Conservation (phyloP, 2,329 filamentous ascomycete genomes). For the Phaeosphaeria sp. region DNA sequence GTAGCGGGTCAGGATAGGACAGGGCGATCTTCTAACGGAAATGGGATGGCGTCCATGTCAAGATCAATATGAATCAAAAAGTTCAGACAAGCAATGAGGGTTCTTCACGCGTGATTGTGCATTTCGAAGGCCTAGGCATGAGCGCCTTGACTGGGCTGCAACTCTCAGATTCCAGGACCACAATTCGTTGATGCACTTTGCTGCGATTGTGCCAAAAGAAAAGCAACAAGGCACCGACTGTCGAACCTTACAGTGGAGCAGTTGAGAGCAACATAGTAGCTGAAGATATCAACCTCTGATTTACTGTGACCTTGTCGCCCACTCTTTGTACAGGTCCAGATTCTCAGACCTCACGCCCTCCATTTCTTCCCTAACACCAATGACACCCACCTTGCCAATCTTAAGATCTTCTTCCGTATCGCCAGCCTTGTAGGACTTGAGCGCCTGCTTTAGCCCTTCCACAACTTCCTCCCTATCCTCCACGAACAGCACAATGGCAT, state of each 20-base stretch:
- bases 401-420: conserved; percentile 48
- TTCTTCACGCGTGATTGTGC: conserved; percentile 6
- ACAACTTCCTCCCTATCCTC: conserved; percentile 73
- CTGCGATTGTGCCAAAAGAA: neutral
- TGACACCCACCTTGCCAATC: conserved; percentile 69
- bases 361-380: conserved; percentile 75
- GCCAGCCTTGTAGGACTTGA: conserved; percentile 68
- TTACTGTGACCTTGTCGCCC: conserved; percentile 24
- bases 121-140: neutral
- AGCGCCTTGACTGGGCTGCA: neutral
- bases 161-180: neutral
- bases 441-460: conserved; percentile 63
- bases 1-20: conserved; percentile 38
- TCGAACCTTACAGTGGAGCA: neutral
- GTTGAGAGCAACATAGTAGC: neutral
- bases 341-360: conserved; percentile 63
- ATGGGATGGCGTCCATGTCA: conserved; percentile 50
- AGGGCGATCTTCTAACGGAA: conserved; percentile 48
- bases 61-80: conserved; percentile 51
- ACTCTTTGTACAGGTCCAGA: conserved; percentile 48
- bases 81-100: conserved; percentile 40
- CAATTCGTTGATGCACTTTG: neutral
- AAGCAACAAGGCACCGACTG: neutral
- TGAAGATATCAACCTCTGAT: neutral
- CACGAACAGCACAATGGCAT: conserved; percentile 83